Evolutionary conservation across 2,329 filamentous ascomycete species (phyloP).

Genomic region (Paracoccidioides lutzii): DNA sequence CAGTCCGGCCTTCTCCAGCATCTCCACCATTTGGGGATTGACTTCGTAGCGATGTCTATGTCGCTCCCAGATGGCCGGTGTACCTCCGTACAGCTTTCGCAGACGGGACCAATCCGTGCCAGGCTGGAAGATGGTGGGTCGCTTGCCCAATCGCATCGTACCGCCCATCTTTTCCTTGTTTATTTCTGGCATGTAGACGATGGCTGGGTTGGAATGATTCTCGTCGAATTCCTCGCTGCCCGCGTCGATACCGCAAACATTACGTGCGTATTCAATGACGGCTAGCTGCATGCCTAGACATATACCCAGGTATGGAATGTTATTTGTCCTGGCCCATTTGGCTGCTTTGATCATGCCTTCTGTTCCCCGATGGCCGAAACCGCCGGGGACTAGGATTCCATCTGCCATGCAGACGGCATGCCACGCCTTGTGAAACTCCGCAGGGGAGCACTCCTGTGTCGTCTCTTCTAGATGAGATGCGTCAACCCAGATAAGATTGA

Average conservation of each 20-base stretch:
- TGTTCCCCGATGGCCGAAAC: conserved; percentile 69
- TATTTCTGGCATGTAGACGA: conserved; percentile 90
- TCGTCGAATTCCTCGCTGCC: conserved; percentile 45
- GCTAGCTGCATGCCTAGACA: conserved; percentile 90
- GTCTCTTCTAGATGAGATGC: conserved; percentile 66
- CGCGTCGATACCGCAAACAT: conserved; percentile 54
- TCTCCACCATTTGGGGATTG: conserved; percentile 63
- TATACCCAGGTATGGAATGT: conserved; percentile 73
- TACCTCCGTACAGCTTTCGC: conserved; percentile 57
- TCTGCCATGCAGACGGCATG: conserved; percentile 58
- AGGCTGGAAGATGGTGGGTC: conserved; percentile 61
- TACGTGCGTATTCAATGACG: conserved; percentile 75
- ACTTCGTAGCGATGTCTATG: conserved; percentile 88
- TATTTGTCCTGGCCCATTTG: conserved; percentile 74
- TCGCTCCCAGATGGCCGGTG: conserved; percentile 49
- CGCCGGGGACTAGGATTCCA: conserved; percentile 47
- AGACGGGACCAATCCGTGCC: conserved; percentile 67
- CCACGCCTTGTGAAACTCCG: conserved; percentile 77
- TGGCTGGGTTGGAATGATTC: conserved; percentile 50
- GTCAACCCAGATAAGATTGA: conserved; percentile 76
- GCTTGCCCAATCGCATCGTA: conserved; percentile 73
- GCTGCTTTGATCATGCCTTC: conserved; percentile 83
- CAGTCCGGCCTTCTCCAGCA: conserved; percentile 55
- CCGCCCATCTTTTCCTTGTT: conserved; percentile 65
- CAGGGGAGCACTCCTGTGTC: conserved; percentile 49